Evolutionary conservation across 106 monocot species (phyloP), one percentile per base, ranked within the genome.

Genomic region (Gastrodia elata): DNA sequence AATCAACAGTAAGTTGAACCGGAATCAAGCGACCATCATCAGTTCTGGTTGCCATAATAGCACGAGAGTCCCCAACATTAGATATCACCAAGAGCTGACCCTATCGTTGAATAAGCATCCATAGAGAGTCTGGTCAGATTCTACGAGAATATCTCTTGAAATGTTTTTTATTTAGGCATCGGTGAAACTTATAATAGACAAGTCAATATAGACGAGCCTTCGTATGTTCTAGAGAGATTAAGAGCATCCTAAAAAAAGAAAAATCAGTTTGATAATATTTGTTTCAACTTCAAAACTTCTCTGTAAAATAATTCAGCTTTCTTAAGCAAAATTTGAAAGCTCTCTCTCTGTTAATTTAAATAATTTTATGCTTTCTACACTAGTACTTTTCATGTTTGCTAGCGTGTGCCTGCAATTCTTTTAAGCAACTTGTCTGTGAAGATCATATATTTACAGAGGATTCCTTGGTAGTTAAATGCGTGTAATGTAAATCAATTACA

Each of bases 21-120:
- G 93, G 80, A 55, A 80, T 72, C 79, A 93, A 83, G 82, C 73
- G 73, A 28, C 84, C 91, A 56, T 87, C 75, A 27, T 86, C 88
- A 38, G 83, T 78, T 26, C 73, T 74, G 20, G 91, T 91, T 35
- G 85, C 97, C 74, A 98, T 71, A 8, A 98, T 88, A 24, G 93
- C 97, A 28, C 97, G 93, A 33, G 97, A 98, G 65, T 98, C 97
- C 4, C 97, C 93, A 18, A 93, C 87, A 70, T 98, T 98, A 49
- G 93, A 90, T 35, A 93, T 56, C 13, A 87, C 81, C 70, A 98
- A 65, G 25, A 91, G 83, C 28, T 91, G 90, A 46, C 88, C 97
- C 93, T 61, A 61, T 61, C 0, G 30, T 30, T 2, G 32, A 32
- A 32, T 61, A 11, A 32, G 22, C 61, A 32, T 32, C 27, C 27